phyloP scores from a whole-genome alignment of 441 rosid species.

The Corymbia calophylla region DNA sequence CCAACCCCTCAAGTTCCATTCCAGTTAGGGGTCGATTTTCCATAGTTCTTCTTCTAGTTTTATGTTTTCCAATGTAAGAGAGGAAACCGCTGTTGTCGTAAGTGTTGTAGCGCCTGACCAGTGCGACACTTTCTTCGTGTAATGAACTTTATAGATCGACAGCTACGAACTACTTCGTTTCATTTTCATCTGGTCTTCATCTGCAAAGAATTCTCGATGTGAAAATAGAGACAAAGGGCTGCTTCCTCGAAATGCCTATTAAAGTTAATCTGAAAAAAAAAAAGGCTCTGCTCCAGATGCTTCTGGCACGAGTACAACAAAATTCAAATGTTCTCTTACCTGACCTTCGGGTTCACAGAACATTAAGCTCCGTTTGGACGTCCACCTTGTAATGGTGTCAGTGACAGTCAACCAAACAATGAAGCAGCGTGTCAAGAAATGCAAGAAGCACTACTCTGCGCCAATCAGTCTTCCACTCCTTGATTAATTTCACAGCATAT shows the following conservation, averaged over 20 bases:
- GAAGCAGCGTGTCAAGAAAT: not conserved
- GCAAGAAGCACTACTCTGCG: not conserved
- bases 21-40: not conserved
- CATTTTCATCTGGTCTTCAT: not conserved
- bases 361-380: not conserved
- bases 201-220: too few relatives aligned
- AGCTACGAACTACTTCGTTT: not conserved
- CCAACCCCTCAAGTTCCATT: not conserved
- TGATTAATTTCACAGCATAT: not conserved
- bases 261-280: not conserved
- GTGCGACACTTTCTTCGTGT: not conserved
- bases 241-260: not conserved
- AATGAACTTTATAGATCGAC: not conserved
- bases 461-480: not conserved
- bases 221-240: too few relatives aligned
- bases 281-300: not conserved
- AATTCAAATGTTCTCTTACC: not conserved
- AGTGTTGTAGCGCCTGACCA: not conserved
- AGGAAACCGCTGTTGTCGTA: not conserved
- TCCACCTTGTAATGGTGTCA: not conserved
- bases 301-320: not conserved
- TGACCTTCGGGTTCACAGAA: not conserved
- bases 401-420: not conserved
- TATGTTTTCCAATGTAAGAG: not conserved
- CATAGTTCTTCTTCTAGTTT: not conserved